phyloP scores from a whole-genome alignment of 129 eudicot genomes.

The Scalesia atractyloides region DNA sequence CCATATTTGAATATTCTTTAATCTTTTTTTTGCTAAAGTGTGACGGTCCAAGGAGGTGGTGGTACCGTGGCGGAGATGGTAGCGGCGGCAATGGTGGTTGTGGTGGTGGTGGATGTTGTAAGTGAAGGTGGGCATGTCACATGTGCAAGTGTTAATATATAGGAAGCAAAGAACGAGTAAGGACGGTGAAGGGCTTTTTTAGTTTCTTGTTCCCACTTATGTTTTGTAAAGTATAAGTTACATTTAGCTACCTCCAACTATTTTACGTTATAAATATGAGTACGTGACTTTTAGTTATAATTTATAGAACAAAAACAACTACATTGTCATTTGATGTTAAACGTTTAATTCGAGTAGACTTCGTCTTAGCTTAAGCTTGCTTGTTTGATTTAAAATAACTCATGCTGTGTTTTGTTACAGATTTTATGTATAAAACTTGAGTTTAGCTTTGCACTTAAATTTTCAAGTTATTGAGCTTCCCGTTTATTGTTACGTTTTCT shows the following conservation, averaged over 20 bases:
- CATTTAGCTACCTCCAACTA: not conserved
- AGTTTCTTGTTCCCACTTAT: constrained; percentile 15
- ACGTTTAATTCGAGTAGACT: too few relatives aligned
- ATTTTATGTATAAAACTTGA: too few relatives aligned
- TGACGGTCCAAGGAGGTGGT: not conserved
- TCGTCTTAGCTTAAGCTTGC: too few relatives aligned
- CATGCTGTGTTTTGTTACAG: too few relatives aligned
- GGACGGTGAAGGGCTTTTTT: constrained; percentile 21
- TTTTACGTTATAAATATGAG: not conserved
- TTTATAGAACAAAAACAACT: not conserved
- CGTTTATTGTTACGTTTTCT: too few relatives aligned
- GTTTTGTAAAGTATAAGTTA: not conserved
- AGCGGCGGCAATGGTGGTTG: not conserved
- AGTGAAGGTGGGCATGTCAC: not conserved
- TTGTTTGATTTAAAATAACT: too few relatives aligned
- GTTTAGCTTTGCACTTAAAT: too few relatives aligned
- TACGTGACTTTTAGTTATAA: not conserved
- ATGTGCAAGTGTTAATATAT: constrained; percentile 16
- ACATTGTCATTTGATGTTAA: not conserved
- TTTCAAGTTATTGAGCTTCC: too few relatives aligned
- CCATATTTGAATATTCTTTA: constrained; percentile 8
- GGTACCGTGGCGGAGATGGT: not conserved
- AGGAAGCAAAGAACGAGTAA: constrained; percentile 28
- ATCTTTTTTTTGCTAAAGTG: not conserved
- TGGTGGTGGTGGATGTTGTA: not conserved